phyloP scores from a whole-genome alignment of 179 eudicot genomes.

The Sideroxylon spinosum region DNA sequence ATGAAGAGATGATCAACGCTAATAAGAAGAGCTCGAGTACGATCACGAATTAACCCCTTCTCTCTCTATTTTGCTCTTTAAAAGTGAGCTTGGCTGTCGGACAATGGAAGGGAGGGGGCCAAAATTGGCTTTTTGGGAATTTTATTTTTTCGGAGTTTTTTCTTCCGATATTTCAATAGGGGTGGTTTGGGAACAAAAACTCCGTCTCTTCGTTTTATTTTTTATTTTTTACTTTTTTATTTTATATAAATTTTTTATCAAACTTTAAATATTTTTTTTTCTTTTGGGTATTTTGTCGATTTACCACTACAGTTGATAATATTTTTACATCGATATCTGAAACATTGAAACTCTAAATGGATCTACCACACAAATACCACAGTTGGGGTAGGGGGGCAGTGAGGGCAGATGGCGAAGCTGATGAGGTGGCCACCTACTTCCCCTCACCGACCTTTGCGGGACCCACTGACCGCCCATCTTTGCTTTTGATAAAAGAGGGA shows the following conservation, averaged over 20 bases:
- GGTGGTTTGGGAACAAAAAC: no score
- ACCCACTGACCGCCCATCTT: neutral
- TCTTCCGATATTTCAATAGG: no score
- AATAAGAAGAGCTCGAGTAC: neutral
- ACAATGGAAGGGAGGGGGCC: neutral
- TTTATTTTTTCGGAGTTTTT: neutral
- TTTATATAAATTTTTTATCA: no score
- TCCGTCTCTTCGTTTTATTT: no score
- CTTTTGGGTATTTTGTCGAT: no score
- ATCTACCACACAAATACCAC: no score
- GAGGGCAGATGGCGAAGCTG: neutral
- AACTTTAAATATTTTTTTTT: no score
- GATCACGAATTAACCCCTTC: conserved; percentile 6
- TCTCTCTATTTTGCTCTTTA: neutral
- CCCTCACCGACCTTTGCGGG: neutral
- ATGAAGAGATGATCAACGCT: neutral
- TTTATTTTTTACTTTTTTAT: no score
- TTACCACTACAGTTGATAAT: no score
- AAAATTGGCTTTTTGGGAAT: neutral
- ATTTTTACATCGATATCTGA: no score
- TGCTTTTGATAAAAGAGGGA: neutral
- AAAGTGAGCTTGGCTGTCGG: conserved; percentile 18
- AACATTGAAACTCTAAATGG: no score
- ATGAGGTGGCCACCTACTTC: neutral
- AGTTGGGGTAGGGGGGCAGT: no score